Base-by-base conservation (phyloP, 225 moss, liverwort and hornwort species). In the Straminergon stramineum region DNA sequence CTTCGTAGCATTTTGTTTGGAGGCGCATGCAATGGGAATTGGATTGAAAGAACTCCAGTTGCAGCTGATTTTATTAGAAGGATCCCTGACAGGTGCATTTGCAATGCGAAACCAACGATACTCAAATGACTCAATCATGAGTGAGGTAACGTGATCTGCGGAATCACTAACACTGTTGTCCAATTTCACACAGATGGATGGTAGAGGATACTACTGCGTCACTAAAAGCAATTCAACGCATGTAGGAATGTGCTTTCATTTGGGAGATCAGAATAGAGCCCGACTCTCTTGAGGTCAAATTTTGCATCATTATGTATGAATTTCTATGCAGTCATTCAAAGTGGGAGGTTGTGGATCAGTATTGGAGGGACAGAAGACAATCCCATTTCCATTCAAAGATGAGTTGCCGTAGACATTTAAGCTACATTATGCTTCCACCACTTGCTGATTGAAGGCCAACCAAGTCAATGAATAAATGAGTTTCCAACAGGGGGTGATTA, bases 31-130 rank as follows among this genome's bases (percentile, higher is more conserved):
- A 15, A 92, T 89, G 75, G 96, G 95, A 84, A 87, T 99, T 61
- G 98, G 98, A 48, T 84, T 99, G 76, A 99, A 96, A 90, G 98
- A 99, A 80, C 91, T 99, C 61, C 98, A 99, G 90, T 94, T 99
- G 81, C 98, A 99, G 93, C 90, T 99, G 31, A 93, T 99, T 91
- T 92, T 99, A 66, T 94, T 96, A 90, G 98, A 99, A 86, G 98
- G 98, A 45, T 94, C 96, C 65, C 91, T 99, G 69, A 79, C 95
- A 66, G 98, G 95, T 53, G 96, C 95, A 69, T 99, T 97, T 91
- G 92, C 96, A 32, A 96, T 99, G 79, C 94, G 90, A 71, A 93
- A 94, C 90, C 96, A 97, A 90, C 93, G 93, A 67, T 96, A 95
- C 93, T 93, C 97, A 57, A 89, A 90, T 82, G 93, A 95, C 79